phyloP scores from a whole-genome alignment of 352 stramenopile genomes.

The Pilasporangium apinafurcum region DNA sequence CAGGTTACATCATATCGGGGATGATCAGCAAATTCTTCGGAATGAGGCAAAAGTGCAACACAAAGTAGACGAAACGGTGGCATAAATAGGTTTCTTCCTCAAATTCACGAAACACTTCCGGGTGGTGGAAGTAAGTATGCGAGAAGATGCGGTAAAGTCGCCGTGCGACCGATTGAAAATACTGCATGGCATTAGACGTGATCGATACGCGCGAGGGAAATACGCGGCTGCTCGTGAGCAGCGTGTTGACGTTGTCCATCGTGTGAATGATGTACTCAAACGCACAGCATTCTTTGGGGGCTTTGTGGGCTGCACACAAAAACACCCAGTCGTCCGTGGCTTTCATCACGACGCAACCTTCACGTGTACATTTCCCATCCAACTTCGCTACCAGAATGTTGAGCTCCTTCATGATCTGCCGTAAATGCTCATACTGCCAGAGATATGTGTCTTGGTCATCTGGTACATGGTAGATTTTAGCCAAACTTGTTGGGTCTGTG shows the following conservation, averaged over 20 bases:
- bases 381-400: slow-evolving; percentile 68
- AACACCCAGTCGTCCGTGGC: slow-evolving; percentile 85
- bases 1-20: slow-evolving; percentile 40
- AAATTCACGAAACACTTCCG: slow-evolving; percentile 65
- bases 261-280: slow-evolving; percentile 86
- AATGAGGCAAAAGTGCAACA: slow-evolving; percentile 71
- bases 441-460: slow-evolving; percentile 79
- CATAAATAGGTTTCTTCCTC: slow-evolving; percentile 72
- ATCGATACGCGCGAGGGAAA: slow-evolving; percentile 76
- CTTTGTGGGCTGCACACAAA: slow-evolving; percentile 76
- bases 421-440: slow-evolving; percentile 83
- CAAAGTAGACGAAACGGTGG: slow-evolving; percentile 83
- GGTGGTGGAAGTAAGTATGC: slow-evolving; percentile 81
- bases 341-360: slow-evolving; percentile 75
- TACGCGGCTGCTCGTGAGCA: slow-evolving; percentile 76
- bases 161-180: slow-evolving; percentile 80
- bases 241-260: slow-evolving; percentile 83
- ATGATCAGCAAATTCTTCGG: slow-evolving; percentile 82
- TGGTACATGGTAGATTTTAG: slow-evolving; percentile 65
- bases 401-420: slow-evolving; percentile 80
- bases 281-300: slow-evolving; percentile 74
- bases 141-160: slow-evolving; percentile 83
- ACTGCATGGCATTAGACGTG: slow-evolving; percentile 75
- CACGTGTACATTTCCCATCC: slow-evolving; percentile 59
- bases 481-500: slow-evolving; percentile 41